Conservation (phyloP, 179 eudicot species). For the Pouteria campechiana region DNA sequence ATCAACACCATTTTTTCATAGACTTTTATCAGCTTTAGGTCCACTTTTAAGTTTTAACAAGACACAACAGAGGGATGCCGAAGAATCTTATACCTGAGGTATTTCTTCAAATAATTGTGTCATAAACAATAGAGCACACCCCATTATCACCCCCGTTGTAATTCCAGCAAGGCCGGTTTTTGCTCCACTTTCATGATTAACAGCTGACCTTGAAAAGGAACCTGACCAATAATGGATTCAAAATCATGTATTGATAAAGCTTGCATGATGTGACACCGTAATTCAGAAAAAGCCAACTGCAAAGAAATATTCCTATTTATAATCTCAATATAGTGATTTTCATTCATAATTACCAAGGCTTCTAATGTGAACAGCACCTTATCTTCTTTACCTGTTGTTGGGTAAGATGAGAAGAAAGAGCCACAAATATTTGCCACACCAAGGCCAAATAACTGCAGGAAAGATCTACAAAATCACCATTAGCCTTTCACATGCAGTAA, state of each 20-base stretch:
- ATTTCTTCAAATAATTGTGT: constrained; percentile 82
- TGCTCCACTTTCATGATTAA: constrained; percentile 99
- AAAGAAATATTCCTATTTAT: constrained; percentile 1
- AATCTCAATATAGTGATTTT: background rate
- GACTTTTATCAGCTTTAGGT: too few species aligned
- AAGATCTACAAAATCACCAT: too few species aligned
- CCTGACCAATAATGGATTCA: constrained; percentile 34
- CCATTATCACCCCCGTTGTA: constrained; percentile 74
- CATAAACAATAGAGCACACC: constrained; percentile 72
- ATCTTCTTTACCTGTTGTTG: constrained; percentile 55
- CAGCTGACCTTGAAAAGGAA: constrained; percentile 97
- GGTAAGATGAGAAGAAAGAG: constrained; percentile 85
- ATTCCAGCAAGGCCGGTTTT: constrained; percentile 93
- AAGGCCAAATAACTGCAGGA: constrained; percentile 87
- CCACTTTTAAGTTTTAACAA: too few species aligned
- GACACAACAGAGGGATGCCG: too few species aligned
- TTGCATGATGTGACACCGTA: constrained; percentile 3
- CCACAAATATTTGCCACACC: constrained; percentile 92
- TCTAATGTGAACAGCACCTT: background rate
- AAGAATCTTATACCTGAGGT: constrained; percentile 62
- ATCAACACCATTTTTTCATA: too few species aligned
- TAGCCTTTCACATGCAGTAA: too few species aligned
- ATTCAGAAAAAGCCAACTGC: constrained; percentile 5
- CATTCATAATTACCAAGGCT: background rate
- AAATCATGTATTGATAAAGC: too few species aligned